These are phyloP conservation scores for Gossypium schwendimanii DNA, from an alignment of 441 rosid genomes.

Conservation along the genomic window DNA sequence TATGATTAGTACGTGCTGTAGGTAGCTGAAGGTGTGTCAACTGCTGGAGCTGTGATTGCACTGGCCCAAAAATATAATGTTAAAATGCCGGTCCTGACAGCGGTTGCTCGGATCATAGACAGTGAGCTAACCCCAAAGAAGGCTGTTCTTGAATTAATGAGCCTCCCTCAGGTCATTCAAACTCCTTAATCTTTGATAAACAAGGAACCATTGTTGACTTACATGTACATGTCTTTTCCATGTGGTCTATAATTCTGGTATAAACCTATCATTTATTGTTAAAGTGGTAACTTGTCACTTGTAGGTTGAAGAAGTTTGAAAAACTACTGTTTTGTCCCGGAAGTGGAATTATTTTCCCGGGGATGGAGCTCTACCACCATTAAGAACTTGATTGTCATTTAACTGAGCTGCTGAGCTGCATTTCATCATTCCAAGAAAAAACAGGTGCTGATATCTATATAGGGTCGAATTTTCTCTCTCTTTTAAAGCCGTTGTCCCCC, in stretches of 20 bases:
- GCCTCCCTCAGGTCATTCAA: constrained; percentile 72
- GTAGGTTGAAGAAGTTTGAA: constrained; percentile 80
- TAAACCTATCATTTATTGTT: neutral
- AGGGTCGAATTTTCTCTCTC: neutral
- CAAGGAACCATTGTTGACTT: neutral
- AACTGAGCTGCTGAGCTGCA: neutral
- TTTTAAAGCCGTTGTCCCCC: neutral
- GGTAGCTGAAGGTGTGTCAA: constrained; percentile 96
- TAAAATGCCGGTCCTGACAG: constrained; percentile 85
- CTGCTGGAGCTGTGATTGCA: constrained; percentile 89
- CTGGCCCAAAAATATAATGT: constrained; percentile 91
- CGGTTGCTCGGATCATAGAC: constrained; percentile 84
- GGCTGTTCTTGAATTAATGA: constrained; percentile 81
- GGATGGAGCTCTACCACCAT: neutral
- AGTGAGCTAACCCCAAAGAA: constrained; percentile 71
- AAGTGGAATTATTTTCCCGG: neutral
- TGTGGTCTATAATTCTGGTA: neutral
- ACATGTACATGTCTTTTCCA: neutral
- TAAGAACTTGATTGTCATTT: neutral
- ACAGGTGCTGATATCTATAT: neutral
- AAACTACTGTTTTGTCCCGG: constrained; percentile 2
- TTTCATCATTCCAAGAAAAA: neutral
- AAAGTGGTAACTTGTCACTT: constrained; percentile 2
- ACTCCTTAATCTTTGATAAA: neutral
- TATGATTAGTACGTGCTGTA: constrained; percentile 14